Evolutionary conservation across 352 stramenopile species (phyloP), one percentile per base, ranked within the genome.

Genomic region (Phytophthora ohioensis): DNA sequence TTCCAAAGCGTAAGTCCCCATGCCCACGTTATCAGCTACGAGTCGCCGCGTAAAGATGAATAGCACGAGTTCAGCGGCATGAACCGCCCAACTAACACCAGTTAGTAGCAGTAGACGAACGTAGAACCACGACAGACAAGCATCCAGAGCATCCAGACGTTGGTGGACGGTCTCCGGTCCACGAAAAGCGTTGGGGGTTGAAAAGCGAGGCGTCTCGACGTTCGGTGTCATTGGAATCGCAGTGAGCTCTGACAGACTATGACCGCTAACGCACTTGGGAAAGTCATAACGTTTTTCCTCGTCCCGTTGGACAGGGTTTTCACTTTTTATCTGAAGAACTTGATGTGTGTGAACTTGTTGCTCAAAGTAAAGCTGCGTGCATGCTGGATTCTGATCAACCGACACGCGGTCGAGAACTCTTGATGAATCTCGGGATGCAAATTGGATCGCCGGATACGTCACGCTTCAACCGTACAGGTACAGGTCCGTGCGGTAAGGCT

Each of bases 11-110:
- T 61, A 36, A 1, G 48, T 53, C 5, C 56, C 59, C 59, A 81
- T 73, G 15, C 51, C 57, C n/a, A 77, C 38, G 54, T 71, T 47
- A 31, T 58, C 47, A 5, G 63, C 61, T 36, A 84, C 64, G 13
- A 56, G 46, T 3, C 27, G 52, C 31, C 75, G 45, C n/a, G 71
- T 79, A 41, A 75, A 84, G 10, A 53, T 58, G 45, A 80, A 80
- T n/a, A 82, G 58, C 30, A 75, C 65, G 13, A 75, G 73, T 36
- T 79, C 63, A n/a, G 75, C 67, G 7, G 73, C 56, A 42, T 82
- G 69, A 11, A 79, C 52, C 32, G 70, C 63, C 73, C 74, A 84
- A 12, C 69, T 76, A 34, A 75, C 45, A 3, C 77, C 71, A 2
- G 71, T 55, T 32, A 67, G n/a, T 6, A 69, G 43, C 21, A 84